phyloP scores from a whole-genome alignment of 2,329 filamentous ascomycete species.

The Colletotrichum camelliae region DNA sequence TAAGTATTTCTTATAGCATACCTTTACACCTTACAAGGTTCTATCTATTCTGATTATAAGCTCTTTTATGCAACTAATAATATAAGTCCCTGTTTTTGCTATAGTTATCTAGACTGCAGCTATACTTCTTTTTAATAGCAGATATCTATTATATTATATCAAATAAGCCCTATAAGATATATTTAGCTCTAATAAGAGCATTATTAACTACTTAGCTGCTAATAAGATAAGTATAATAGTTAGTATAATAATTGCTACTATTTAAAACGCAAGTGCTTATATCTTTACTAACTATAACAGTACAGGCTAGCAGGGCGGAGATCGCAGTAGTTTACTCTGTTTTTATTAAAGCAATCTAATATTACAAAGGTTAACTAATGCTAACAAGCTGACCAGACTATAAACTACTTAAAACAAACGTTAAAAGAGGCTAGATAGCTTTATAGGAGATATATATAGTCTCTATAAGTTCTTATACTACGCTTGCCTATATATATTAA shows the following conservation, averaged over 20 bases:
- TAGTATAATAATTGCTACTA: not conserved
- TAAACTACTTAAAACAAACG: not conserved
- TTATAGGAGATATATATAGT: not conserved
- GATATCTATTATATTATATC: not conserved
- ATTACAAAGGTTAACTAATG: not conserved
- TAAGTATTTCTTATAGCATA: not conserved
- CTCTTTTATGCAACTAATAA: not conserved
- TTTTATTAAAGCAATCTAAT: not conserved
- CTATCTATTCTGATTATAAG: not conserved
- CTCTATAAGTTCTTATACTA: not conserved
- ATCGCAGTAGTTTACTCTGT: not conserved
- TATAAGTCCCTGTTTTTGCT: not conserved
- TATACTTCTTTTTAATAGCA: not conserved
- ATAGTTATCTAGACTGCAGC: not conserved
- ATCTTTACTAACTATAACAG: slow-evolving; percentile 11
- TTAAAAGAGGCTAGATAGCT: not conserved
- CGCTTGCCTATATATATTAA: not conserved
- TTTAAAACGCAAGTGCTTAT: not conserved
- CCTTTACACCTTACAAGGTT: not conserved
- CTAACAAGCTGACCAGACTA: not conserved
- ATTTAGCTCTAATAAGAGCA: not conserved
- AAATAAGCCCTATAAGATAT: not conserved
- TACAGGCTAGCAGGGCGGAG: not conserved
- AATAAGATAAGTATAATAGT: not conserved
- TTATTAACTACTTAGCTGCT: not conserved